Conservation (phyloP, 306 rosid species). For the Lablab purpureus region DNA sequence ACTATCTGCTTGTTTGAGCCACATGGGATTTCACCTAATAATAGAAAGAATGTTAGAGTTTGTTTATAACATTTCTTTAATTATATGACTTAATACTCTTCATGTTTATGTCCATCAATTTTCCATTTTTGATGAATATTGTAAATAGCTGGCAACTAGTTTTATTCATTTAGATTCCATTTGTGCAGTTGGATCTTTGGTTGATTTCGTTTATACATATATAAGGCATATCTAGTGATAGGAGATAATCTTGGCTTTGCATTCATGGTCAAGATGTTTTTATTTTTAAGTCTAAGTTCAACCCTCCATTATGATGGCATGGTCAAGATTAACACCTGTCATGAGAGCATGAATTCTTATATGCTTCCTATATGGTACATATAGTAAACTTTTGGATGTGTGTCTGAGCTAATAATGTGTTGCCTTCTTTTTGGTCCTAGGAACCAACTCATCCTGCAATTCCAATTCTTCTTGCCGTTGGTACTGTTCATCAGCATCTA, state of each 20-base stretch:
- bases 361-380: not conserved
- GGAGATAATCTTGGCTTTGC: not conserved
- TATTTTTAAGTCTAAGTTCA: not conserved
- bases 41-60: not conserved
- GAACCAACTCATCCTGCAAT: conserved; percentile 95
- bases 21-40: not conserved
- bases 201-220: not conserved
- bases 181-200: not conserved
- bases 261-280: not conserved
- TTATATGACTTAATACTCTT: not conserved
- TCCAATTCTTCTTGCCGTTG: conserved; percentile 97
- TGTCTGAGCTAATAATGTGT: conserved; percentile 41
- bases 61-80: not conserved
- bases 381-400: not conserved
- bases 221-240: not conserved
- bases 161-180: conserved; percentile 19
- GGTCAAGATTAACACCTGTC: not conserved
- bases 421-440: conserved; percentile 50
- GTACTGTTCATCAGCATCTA: conserved; percentile 99
- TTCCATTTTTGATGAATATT: not conserved
- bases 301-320: not conserved
- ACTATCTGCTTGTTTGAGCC: not conserved
- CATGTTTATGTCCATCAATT: not conserved
- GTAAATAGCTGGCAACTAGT: conserved; percentile 4
- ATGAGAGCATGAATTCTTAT: not conserved